Evolutionary conservation across 2,329 filamentous ascomycete genomes (phyloP), one percentile per base, ranked within the genome.

Genomic region (Zymoseptoria crescenta): DNA sequence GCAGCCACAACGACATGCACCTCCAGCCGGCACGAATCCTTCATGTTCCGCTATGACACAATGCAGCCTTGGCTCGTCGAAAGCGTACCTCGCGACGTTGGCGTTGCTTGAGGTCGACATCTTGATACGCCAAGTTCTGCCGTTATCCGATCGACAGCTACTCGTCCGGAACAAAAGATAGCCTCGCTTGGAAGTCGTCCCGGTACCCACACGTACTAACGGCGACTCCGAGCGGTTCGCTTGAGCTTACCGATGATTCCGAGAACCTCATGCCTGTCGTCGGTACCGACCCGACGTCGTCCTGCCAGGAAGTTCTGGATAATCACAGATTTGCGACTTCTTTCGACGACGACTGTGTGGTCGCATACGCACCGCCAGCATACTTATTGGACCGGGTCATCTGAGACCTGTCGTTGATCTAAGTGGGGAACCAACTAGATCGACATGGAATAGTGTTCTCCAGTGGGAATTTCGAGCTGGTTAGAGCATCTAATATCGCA

Each of bases 401-500:
- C 24, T 83, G 94, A 72, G 91, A 91, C 68, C 82, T 94, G 65
- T 92, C 87, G 0, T 86, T 88, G 13, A 83, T 83, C 0, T 88
- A 87, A 8, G 76, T 78, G 62, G 90, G 90, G 0, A 80, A 83
- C 2, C 90, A 95, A 67, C 92, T 83, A 72, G 90, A 95, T 70
- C 82, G 89, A 48, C 79, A 93, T 8, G 90, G 84, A 3, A 73
- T 87, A 30, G 86, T 94, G 80, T 94, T 87, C 67, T 78, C 94
- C 45, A 84, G 84, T 49, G 35, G 2, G 24, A 87, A 93, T 70
- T 84, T 83, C 8, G 89, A 95, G 71, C 80, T 95, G n/a, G 94
- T 88, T 79, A 80, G 89, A 24, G 92, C 89, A 1, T 91, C 88
- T 4, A 95, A 90, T 0, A 88, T 89, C 3, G 88, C 95, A 74